A percentile compares a stretch with the other conserved stretches of the same genome.
These are phyloP conservation scores for Phallus indusiatus DNA, from an alignment of 768 basidiomycete species.

Conservation along the genomic window DNA sequence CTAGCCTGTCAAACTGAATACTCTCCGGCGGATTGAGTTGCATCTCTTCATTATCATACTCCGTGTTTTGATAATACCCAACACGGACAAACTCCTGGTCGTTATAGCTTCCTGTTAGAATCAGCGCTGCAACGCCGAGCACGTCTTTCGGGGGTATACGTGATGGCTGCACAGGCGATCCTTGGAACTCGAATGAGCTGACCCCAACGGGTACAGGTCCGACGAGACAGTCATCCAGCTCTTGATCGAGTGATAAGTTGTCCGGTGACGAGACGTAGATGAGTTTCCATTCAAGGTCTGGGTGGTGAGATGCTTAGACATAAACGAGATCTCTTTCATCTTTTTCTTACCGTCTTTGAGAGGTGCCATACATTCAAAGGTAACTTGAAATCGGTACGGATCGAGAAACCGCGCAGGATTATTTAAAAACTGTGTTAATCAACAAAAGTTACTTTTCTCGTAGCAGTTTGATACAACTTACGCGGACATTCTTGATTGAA, in stretches of 20 bases:
- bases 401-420: slow-evolving; percentile 90
- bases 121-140: slow-evolving; percentile 92
- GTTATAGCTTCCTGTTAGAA: slow-evolving; percentile 90
- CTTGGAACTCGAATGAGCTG: slow-evolving; percentile 96
- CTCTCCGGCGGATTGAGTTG: slow-evolving; percentile 54
- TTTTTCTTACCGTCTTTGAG: no score
- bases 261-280: slow-evolving; percentile 95
- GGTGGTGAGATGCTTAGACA: no score
- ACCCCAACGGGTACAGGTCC: slow-evolving; percentile 96
- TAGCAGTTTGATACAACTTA: background rate
- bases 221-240: slow-evolving; percentile 93
- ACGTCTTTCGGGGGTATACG: slow-evolving; percentile 87
- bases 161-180: slow-evolving; percentile 70
- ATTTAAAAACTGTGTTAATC: slow-evolving; percentile 58
- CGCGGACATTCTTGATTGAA: slow-evolving; percentile 7
- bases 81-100: slow-evolving; percentile 99
- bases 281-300: slow-evolving; percentile 97
- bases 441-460: background rate
- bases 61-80: slow-evolving; percentile 98
- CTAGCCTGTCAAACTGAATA: slow-evolving; percentile 70
- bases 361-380: slow-evolving; percentile 91
- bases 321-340: no score
- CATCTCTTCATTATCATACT: slow-evolving; percentile 94
- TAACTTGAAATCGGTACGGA: no score
- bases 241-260: slow-evolving; percentile 84